Conservation (phyloP, 2,329 filamentous ascomycete species). For the Lasiodiplodia hormozganensis region DNA sequence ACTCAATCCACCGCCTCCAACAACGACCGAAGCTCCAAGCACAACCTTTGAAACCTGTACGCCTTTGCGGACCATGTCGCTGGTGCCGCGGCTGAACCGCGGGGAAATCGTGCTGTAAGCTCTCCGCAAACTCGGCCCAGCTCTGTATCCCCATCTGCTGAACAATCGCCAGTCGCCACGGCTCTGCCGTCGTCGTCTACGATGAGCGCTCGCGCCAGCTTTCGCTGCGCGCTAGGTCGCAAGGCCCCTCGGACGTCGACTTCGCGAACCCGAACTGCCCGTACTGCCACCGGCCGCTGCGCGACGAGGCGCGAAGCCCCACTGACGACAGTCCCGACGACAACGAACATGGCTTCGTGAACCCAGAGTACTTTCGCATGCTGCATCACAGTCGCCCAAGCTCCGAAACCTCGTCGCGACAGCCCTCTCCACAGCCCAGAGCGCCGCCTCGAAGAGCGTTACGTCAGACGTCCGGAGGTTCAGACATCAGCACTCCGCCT, state of each 20-base stretch:
- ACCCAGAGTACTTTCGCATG: slow-evolving; percentile 95
- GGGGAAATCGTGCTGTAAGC: slow-evolving; percentile 30
- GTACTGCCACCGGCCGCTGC: slow-evolving; percentile 81
- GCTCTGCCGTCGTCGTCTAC: slow-evolving; percentile 89
- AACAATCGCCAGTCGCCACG: slow-evolving; percentile 72
- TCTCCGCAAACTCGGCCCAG: not conserved
- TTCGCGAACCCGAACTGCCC: slow-evolving; percentile 73
- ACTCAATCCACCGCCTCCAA: not conserved
- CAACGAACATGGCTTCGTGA: slow-evolving; percentile 73
- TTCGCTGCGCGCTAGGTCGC: slow-evolving; percentile 72
- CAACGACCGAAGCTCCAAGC: not conserved
- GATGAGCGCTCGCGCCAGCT: slow-evolving; percentile 86
- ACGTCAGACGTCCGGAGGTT: slow-evolving; percentile 38
- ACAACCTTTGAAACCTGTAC: not conserved
- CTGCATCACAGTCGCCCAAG: slow-evolving; percentile 67
- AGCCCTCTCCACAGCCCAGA: slow-evolving; percentile 56
- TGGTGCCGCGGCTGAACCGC: slow-evolving; percentile 29
- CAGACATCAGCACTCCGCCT: slow-evolving; percentile 47
- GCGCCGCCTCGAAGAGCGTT: slow-evolving; percentile 54
- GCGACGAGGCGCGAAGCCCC: slow-evolving; percentile 49
- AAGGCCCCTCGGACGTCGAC: slow-evolving; percentile 59
- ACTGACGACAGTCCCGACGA: slow-evolving; percentile 43
- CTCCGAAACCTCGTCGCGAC: slow-evolving; percentile 56
- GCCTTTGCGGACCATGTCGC: slow-evolving; percentile 22
- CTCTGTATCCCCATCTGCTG: not conserved